Evolutionary conservation across 2,329 filamentous ascomycete genomes (phyloP).

Genomic region (Exophiala oligosperma): DNA sequence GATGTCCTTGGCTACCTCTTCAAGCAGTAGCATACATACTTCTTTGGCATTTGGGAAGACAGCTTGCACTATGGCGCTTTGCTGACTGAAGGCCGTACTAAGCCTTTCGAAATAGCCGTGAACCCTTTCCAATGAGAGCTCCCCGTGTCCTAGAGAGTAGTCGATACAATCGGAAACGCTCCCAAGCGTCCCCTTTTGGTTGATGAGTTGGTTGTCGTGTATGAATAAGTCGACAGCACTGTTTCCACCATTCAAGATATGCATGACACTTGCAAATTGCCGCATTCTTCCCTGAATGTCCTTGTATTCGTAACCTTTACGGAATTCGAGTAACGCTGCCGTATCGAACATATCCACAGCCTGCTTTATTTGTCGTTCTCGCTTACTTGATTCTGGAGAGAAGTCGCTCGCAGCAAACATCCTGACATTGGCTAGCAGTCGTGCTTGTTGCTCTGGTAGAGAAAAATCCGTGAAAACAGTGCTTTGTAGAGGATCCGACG

Average conservation of each 20-base stretch:
- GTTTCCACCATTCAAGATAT: conserved; percentile 75
- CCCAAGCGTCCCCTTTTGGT: conserved; percentile 68
- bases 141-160: conserved; percentile 56
- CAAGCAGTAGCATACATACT: conserved; percentile 76
- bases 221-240: conserved; percentile 82
- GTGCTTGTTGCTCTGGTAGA: conserved; percentile 86
- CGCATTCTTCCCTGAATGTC: conserved; percentile 88
- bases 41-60: conserved; percentile 73
- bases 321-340: conserved; percentile 86
- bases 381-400: conserved; percentile 68
- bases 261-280: conserved; percentile 83
- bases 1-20: conserved; percentile 78
- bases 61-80: conserved; percentile 73
- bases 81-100: conserved; percentile 75
- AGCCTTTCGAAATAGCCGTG: conserved; percentile 77
- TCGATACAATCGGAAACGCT: conserved; percentile 82
- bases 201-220: conserved; percentile 82
- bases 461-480: conserved; percentile 83
- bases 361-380: conserved; percentile 69
- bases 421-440: conserved; percentile 79
- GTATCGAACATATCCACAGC: conserved; percentile 86
- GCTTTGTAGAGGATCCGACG: conserved; percentile 65
- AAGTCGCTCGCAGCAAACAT: conserved; percentile 80
- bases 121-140: conserved; percentile 75
- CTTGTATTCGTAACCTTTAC: conserved; percentile 84